Evolutionary conservation across 495 filamentous ascomycete genomes (phyloP).

Genomic region (Ascodesmis nigricans): DNA sequence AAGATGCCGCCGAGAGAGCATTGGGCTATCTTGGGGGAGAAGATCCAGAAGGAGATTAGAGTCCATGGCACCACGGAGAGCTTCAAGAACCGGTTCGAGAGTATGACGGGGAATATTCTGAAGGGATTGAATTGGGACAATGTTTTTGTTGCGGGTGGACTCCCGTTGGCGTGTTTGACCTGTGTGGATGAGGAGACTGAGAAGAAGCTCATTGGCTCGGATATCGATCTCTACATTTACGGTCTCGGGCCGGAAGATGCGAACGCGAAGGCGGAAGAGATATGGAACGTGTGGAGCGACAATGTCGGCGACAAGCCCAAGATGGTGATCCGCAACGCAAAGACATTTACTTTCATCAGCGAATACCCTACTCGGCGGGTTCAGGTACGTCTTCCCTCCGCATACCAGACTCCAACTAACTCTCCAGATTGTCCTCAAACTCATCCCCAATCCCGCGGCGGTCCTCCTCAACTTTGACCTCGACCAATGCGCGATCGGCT

Average conservation of each 20-base stretch:
- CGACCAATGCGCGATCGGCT: conserved; percentile 25
- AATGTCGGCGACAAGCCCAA: conserved; percentile 12
- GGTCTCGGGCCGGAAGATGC: conserved; percentile 19
- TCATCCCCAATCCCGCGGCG: conserved; percentile 18
- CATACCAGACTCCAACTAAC: too few species aligned
- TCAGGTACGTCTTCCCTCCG: conserved; percentile 10
- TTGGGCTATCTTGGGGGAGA: conserved; percentile 20
- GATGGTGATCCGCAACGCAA: conserved; percentile 20
- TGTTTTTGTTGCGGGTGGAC: conserved; percentile 22
- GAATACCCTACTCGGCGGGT: conserved; percentile 21
- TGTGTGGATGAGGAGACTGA: conserved; percentile 11
- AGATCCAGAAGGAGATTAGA: conserved; percentile 11
- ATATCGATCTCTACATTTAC: conserved; percentile 23
- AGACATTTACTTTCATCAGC: conserved; percentile 20
- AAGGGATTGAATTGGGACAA: conserved; percentile 23
- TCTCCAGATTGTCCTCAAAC: conserved; percentile 21
- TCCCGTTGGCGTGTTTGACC: conserved; percentile 19
- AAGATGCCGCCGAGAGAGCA: conserved; percentile 21
- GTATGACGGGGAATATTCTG: conserved; percentile 18
- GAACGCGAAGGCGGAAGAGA: conserved; percentile 21
- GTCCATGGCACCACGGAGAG: conserved; percentile 11
- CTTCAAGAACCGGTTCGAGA: conserved; percentile 19
- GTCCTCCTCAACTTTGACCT: conserved; percentile 24
- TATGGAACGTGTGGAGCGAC: conserved; percentile 20
- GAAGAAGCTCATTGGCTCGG: conserved; percentile 9